phyloP scores from a whole-genome alignment of 208 protist species.

The Wallacemonas sp. region DNA sequence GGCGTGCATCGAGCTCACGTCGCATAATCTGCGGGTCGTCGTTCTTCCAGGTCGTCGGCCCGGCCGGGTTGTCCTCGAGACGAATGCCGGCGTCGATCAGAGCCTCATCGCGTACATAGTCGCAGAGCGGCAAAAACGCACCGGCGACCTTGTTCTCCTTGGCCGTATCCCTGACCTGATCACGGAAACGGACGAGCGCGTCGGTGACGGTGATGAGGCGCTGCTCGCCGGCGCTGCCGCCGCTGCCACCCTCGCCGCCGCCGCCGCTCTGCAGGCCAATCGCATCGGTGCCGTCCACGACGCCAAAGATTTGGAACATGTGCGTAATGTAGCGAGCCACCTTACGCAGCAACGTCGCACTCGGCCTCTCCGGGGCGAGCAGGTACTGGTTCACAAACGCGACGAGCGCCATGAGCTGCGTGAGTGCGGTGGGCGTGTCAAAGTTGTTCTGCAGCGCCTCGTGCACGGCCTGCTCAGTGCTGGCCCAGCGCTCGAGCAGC shows the following conservation, averaged over 20 bases:
- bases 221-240: conserved; percentile 16
- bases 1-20: conserved; percentile 53
- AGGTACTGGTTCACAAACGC: conserved; percentile 87
- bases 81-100: conserved; percentile 78
- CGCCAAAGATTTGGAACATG: conserved; percentile 94
- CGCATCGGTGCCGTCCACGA: conserved; percentile 75
- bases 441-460: conserved; percentile 92
- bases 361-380: conserved; percentile 35
- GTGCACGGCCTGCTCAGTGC: conserved; percentile 80
- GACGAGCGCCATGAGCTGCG: conserved; percentile 76
- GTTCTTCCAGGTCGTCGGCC: conserved; percentile 74
- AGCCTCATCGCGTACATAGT: conserved; percentile 78
- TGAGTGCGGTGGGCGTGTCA: conserved; percentile 90
- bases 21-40: conserved; percentile 67
- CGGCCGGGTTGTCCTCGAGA: conserved; percentile 77
- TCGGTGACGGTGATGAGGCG: conserved; percentile 64
- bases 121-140: conserved; percentile 73
- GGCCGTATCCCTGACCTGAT: conserved; percentile 62
- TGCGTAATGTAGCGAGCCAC: conserved; percentile 87
- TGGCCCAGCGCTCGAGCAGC: conserved; percentile 42
- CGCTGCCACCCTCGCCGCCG: conserved; percentile 6
- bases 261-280: conserved; percentile 54
- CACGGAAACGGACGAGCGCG: conserved; percentile 74
- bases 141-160: conserved; percentile 41
- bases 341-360: conserved; percentile 73